Conservation (phyloP, 2,329 filamentous ascomycete species). For the Zelopaecilomyces penicillatus region DNA sequence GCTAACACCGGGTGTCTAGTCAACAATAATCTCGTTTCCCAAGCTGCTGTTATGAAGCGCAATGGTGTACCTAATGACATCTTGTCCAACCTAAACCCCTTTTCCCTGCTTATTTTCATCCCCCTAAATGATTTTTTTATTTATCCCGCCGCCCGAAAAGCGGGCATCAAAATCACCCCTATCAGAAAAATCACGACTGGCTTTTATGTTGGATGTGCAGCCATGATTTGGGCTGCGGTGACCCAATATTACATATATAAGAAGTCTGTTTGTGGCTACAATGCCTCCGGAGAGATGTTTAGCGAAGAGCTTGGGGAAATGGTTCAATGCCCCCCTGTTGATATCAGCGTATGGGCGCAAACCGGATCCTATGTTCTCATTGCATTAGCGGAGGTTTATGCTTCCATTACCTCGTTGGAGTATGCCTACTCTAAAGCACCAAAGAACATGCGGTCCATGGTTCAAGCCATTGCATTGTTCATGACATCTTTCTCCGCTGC, state of each 20-base stretch:
- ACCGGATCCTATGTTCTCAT: conserved; percentile 41
- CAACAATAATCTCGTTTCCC: conserved; percentile 52
- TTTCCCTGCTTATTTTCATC: conserved; percentile 66
- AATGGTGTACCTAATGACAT: conserved; percentile 71
- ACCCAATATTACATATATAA: conserved; percentile 56
- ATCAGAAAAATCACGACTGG: conserved; percentile 66
- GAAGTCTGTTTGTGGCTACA: conserved; percentile 47
- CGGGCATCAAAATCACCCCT: conserved; percentile 61
- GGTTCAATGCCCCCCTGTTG: conserved; percentile 35
- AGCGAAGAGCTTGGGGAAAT: conserved; percentile 25
- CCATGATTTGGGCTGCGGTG: conserved; percentile 49
- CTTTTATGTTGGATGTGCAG: conserved; percentile 54
- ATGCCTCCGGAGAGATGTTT: conserved; percentile 22
- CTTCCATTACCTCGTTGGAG: conserved; percentile 53
- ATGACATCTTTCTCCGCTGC: conserved; percentile 61
- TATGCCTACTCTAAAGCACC: conserved; percentile 72
- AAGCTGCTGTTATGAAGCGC: conserved; percentile 57
- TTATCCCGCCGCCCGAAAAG: conserved; percentile 58
- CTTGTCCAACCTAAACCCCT: conserved; percentile 64
- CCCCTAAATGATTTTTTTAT: conserved; percentile 59
- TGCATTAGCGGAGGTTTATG: conserved; percentile 40
- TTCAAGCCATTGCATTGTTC: conserved; percentile 60
- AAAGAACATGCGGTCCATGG: conserved; percentile 65
- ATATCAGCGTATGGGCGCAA: conserved; percentile 57
- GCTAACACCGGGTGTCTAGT: conserved; percentile 19